Base-by-base conservation (phyloP, 805 yeast genomes). In the Schizosaccharomyces japonicus region DNA sequence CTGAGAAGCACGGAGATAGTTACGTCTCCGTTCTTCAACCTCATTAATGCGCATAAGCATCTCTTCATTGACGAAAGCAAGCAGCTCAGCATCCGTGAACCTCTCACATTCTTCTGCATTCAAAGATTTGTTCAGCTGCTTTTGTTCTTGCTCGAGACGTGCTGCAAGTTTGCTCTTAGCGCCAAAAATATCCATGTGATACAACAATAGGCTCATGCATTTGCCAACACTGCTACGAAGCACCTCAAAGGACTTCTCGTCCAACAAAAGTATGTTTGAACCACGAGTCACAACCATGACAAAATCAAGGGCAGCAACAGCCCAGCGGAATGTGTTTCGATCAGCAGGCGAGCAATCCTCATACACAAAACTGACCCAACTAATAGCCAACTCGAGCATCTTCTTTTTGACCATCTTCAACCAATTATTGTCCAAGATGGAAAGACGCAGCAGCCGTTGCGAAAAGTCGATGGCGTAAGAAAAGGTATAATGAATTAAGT, bases 141-240 rank as follows among this genome's bases (percentile, higher is more conserved):
- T 55, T 56, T 70, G 63, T 61, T 72, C 66, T 55, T 71, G 67
- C 54, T 69, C 66, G 54, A 69, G 66, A 59, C 68, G 56, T 32
- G 62, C 62, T 2, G 65, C 65, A 1, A 78, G 82, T 55, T 75
- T 78, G 1, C 94, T 80, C 56, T 96, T 71, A 0, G 95, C 95
- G 45, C 96, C 96, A 95, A 87, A 90, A 47, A 90, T 84, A 63
- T 90, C 98, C 57, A 90, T 90, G 63, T 90, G 96, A 0, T 95
- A 82, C 52, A 90, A 87, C 50, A 90, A 66, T 47, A 90, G 66
- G 1, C 95, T 77, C 84, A 90, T 82, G 62, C 95, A 84, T 1
- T 93, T 80, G 1, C 95, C 92, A 44, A 90, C 94, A 57, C 82
- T 83, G 47, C 73, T 69, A 54, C 84, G 76, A 52, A 90, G 64